Conservation (phyloP, 352 stramenopile species). For the Phytopythium montanum region DNA sequence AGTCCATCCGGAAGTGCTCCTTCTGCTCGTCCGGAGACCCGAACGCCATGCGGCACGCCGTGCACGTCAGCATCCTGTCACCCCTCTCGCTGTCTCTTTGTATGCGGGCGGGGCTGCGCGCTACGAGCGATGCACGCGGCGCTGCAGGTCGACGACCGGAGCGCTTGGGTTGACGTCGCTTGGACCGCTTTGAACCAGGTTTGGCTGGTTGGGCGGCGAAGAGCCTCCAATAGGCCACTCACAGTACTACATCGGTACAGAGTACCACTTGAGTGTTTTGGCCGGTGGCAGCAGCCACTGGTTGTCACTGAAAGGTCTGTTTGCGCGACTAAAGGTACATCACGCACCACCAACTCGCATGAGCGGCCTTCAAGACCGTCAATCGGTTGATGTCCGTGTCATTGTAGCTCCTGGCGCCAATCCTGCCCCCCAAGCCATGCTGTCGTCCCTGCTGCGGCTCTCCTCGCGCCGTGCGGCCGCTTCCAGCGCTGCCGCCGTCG, state of each 20-base stretch:
- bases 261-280: not conserved
- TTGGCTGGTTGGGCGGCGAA: conserved; percentile 7
- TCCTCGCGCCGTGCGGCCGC: conserved; percentile 9
- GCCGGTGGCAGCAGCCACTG: not conserved
- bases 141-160: not conserved
- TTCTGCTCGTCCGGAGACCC: conserved; percentile 58
- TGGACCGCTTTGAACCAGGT: not conserved
- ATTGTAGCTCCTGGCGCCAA: not conserved
- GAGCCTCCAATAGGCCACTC: not conserved
- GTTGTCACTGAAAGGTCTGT: conserved; percentile 13
- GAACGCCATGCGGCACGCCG: conserved; percentile 75
- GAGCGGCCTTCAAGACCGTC: conserved; percentile 6
- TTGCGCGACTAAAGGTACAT: conserved; percentile 14
- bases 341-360: not conserved
- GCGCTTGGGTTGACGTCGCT: not conserved
- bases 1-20: conserved; percentile 95
- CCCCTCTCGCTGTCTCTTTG: not conserved
- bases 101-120: not conserved
- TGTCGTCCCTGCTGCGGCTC: conserved; percentile 17
- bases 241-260: not conserved
- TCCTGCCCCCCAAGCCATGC: conserved; percentile 6
- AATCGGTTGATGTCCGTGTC: no score
- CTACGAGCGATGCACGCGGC: not conserved
- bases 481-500: conserved; percentile 9
- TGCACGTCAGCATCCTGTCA: conserved; percentile 72